A percentile compares a stretch with the other conserved stretches of the same genome.
Conservation (phyloP, 2,329 filamentous ascomycete species). For the Colletotrichum paranaense region DNA sequence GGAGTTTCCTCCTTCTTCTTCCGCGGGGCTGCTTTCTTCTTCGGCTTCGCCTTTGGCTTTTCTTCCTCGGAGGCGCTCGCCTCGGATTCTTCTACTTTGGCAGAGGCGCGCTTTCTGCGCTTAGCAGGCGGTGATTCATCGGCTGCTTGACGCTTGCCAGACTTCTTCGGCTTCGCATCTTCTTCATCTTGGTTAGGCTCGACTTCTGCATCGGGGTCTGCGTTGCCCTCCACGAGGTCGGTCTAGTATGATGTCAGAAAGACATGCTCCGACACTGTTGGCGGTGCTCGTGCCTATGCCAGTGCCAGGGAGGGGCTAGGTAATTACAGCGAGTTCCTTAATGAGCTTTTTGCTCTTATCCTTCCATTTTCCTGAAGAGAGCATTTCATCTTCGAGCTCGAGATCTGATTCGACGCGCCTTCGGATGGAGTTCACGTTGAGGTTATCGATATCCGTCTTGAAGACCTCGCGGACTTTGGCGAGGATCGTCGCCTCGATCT, state of each 20-base stretch:
- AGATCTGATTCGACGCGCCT: constrained; percentile 61
- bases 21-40: constrained; percentile 40
- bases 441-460: constrained; percentile 53
- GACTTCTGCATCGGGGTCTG: background rate
- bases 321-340: constrained; percentile 63
- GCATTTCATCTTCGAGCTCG: constrained; percentile 61
- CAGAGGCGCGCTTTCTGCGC: constrained; percentile 50
- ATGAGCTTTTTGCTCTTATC: constrained; percentile 68
- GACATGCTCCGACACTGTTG: background rate
- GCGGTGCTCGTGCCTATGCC: background rate
- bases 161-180: constrained; percentile 41
- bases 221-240: constrained; percentile 8
- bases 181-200: constrained; percentile 14
- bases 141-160: constrained; percentile 47
- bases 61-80: constrained; percentile 38
- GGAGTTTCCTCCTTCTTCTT: constrained; percentile 42
- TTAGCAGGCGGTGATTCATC: constrained; percentile 51
- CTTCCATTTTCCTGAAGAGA: constrained; percentile 65
- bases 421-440: constrained; percentile 69
- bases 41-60: constrained; percentile 37
- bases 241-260: constrained; percentile 11
- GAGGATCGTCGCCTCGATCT: constrained; percentile 58
- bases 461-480: constrained; percentile 60
- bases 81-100: constrained; percentile 45
- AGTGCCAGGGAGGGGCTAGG: background rate